These are phyloP conservation scores for Marasmius tenuissimus DNA, from an alignment of 1,284 basidiomycete genomes.

Conservation along the genomic window DNA sequence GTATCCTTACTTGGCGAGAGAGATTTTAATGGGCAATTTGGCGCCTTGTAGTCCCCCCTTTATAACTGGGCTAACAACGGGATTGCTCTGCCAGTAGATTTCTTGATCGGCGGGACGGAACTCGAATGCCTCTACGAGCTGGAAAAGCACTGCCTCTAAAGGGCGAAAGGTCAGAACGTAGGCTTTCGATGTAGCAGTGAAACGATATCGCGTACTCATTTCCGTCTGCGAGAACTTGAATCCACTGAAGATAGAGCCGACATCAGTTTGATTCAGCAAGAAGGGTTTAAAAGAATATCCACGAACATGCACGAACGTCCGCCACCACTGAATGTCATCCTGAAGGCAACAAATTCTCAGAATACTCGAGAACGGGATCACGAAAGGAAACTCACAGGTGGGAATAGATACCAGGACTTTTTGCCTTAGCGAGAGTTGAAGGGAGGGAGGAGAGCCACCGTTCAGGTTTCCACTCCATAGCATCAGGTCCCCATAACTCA, in stretches of 20 bases:
- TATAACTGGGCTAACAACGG: background rate
- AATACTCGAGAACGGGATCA: background rate
- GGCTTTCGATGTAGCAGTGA: background rate
- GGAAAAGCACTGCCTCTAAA: background rate
- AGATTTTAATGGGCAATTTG: too few species aligned
- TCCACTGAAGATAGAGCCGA: conserved; percentile 16
- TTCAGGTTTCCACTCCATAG: conserved; percentile 35
- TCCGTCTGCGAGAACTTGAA: conserved; percentile 33
- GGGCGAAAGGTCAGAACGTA: background rate
- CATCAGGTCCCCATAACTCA: conserved; percentile 32
- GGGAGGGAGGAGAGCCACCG: conserved; percentile 31
- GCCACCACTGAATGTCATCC: conserved; percentile 33
- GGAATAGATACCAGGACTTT: conserved; percentile 14
- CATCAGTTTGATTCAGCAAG: background rate
- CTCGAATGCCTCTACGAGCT: background rate
- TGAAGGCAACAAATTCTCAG: conserved; percentile 4
- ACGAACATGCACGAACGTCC: conserved; percentile 29
- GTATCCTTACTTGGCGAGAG: too few species aligned
- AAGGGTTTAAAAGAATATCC: too few species aligned
- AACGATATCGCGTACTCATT: conserved; percentile 29
- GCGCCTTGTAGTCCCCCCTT: too few species aligned
- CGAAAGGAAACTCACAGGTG: conserved; percentile 9
- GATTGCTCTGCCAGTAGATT: background rate
- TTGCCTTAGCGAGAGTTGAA: conserved; percentile 8
- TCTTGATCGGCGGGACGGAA: background rate